A percentile compares a stretch with the other conserved stretches of the same genome.
These are phyloP conservation scores for Pedinophyceae sp. DNA, from an alignment of 139 green algal species.

Conservation along the genomic window DNA sequence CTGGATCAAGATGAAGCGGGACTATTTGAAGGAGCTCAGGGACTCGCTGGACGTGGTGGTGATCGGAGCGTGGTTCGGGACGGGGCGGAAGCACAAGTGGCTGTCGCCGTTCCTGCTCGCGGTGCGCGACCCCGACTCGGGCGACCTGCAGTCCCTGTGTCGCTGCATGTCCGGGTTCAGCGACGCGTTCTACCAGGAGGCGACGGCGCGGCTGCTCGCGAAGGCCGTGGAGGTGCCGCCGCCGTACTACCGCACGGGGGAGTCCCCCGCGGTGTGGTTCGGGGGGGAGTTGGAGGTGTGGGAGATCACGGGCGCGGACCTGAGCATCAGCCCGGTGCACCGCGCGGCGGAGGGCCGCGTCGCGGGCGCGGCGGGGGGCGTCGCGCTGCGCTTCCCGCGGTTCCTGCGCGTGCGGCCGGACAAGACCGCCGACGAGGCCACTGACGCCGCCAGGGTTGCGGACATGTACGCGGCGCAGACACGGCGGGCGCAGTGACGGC, in stretches of 20 bases:
- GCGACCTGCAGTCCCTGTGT: conserved; percentile 40
- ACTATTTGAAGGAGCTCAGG: conserved; percentile 65
- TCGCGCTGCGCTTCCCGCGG: conserved; percentile 47
- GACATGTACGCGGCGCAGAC: too few species aligned
- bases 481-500: too few species aligned
- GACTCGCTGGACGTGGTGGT: conserved; percentile 80
- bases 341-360: conserved; percentile 24
- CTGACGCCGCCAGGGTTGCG: too few species aligned
- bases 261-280: conserved; percentile 57
- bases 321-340: conserved; percentile 58
- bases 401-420: conserved; percentile 14
- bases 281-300: conserved; percentile 27
- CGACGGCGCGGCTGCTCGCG: conserved; percentile 26
- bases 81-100: conserved; percentile 60
- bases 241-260: conserved; percentile 53
- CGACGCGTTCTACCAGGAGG: conserved; percentile 67
- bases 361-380: conserved; percentile 24
- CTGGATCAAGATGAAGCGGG: conserved; percentile 70
- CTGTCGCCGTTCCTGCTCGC: conserved; percentile 78
- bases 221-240: conserved; percentile 14
- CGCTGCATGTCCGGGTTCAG: conserved; percentile 73
- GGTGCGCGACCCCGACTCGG: conserved; percentile 45
- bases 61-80: conserved; percentile 77
- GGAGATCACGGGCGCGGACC: conserved; percentile 52
- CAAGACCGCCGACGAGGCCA: conserved; percentile 5